Base-by-base conservation (phyloP, 441 rosid genomes). In the Gossypium lobatum region DNA sequence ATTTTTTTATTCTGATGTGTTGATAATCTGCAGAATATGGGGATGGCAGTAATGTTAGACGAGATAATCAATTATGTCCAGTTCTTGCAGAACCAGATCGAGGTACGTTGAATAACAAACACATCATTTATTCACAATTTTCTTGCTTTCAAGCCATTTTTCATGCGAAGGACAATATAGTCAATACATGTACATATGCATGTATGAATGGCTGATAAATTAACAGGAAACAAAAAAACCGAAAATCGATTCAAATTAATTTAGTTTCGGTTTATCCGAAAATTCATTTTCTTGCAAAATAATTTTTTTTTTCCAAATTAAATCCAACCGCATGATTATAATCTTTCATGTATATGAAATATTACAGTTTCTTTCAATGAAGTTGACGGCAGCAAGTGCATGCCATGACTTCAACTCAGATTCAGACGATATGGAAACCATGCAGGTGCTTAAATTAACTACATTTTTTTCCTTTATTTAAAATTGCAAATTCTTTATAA, bases 21-120 rank as follows among this genome's bases (percentile, higher is more conserved):
- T 34, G 20, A 23, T 58, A 73, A 54, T 66, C 23, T 82, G 70
- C 78, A 88, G 93, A 84, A 87, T 2, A 89, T 86, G 93, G 93
- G 93, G 6, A 84, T 87, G 93, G 79, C 93, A 66, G 78, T 85
- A 60, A 89, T 86, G 93, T 57, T 89, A 79, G 93, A 89, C 53
- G 91, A 85, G 82, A 89, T 89, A 8, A 89, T 89, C 54, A 85
- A 85, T 69, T 89, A 89, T 74, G 91, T 89, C 2, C 89, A 83
- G 75, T 87, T 91, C 10, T 78, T 87, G 63, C 91, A 89, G 72
- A 84, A 85, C 74, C 93, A 89, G 67, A 87, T 89, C 28, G 91
- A 89, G 93, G 91, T 84, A 70, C 79, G 85, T 57, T 67, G 17
- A 16, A 58, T 42, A 6, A 6, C 10, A 14, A 37, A n/a, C 55